These are phyloP conservation scores for Rhodotorula sp. DNA, from an alignment of 1,284 basidiomycete genomes.

Conservation along the genomic window DNA sequence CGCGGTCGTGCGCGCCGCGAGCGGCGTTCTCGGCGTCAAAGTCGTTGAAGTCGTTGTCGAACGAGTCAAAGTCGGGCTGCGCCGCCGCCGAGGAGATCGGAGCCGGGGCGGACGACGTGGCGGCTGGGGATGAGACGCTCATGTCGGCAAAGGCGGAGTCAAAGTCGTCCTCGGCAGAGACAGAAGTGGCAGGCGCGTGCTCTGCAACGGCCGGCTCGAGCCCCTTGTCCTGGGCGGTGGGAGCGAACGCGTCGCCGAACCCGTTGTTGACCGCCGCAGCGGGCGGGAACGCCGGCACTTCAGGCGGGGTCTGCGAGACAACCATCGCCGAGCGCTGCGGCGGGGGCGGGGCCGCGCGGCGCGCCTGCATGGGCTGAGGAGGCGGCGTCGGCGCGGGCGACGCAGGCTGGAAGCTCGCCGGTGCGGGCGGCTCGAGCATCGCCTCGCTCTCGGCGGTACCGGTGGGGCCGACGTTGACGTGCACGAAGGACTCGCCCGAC, in stretches of 20 bases:
- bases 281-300: neutral
- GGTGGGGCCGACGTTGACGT: conserved; percentile 16
- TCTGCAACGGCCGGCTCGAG: neutral
- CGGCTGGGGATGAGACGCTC: conserved; percentile 1
- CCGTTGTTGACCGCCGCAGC: conserved; percentile 1
- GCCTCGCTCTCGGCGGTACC: conserved; percentile 3
- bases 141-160: conserved; percentile 40
- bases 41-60: conserved; percentile 30
- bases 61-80: conserved; percentile 35
- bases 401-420: conserved; percentile 10
- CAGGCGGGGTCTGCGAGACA: neutral
- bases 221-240: neutral
- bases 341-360: conserved; percentile 20
- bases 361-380: neutral
- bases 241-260: neutral
- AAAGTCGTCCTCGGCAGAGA: conserved; percentile 38
- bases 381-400: neutral
- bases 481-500: conserved; percentile 24
- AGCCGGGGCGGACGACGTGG: neutral
- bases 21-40: conserved; percentile 1
- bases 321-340: neutral
- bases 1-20: neutral
- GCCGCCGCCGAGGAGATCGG: neutral
- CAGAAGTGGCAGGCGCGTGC: neutral
- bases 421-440: conserved; percentile 13